Conservation (phyloP, 2,329 filamentous ascomycete species). For the Hypomyces perniciosus region DNA sequence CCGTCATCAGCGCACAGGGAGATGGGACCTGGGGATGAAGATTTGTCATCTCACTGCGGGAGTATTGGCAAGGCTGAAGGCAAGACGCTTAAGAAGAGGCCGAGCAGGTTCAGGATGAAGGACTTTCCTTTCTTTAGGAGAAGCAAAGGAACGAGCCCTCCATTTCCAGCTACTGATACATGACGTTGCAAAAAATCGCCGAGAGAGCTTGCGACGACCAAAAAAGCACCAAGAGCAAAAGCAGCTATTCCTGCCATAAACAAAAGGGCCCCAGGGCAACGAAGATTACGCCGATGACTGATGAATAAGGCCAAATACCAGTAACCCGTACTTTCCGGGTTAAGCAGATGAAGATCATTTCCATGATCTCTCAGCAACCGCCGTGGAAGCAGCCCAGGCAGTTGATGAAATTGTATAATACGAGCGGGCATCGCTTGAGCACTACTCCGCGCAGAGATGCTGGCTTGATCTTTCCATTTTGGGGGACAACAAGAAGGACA, state of each 20-base stretch:
- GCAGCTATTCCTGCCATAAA: too few species aligned
- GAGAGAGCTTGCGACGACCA: not conserved
- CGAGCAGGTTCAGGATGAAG: conserved; percentile 59
- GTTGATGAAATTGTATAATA: too few species aligned
- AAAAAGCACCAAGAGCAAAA: not conserved
- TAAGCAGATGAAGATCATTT: too few species aligned
- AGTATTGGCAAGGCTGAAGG: conserved; percentile 43
- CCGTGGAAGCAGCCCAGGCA: too few species aligned
- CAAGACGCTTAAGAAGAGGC: conserved; percentile 53
- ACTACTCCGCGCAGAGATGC: not conserved
- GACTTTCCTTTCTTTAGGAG: conserved; percentile 51
- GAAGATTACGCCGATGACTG: too few species aligned
- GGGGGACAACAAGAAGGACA: not conserved
- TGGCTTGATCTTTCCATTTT: not conserved
- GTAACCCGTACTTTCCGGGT: too few species aligned
- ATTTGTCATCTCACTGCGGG: conserved; percentile 32
- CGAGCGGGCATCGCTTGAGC: too few species aligned
- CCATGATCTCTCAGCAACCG: too few species aligned
- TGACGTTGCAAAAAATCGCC: conserved; percentile 22
- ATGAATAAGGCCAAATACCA: too few species aligned
- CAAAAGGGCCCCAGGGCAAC: not conserved
- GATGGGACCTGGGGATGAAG: conserved; percentile 22
- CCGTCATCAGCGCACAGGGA: conserved; percentile 22
- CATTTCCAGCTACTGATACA: conserved; percentile 28
- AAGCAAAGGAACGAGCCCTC: conserved; percentile 38